phyloP scores from a whole-genome alignment of 179 eudicot genomes.

The Silene noctiflora region DNA sequence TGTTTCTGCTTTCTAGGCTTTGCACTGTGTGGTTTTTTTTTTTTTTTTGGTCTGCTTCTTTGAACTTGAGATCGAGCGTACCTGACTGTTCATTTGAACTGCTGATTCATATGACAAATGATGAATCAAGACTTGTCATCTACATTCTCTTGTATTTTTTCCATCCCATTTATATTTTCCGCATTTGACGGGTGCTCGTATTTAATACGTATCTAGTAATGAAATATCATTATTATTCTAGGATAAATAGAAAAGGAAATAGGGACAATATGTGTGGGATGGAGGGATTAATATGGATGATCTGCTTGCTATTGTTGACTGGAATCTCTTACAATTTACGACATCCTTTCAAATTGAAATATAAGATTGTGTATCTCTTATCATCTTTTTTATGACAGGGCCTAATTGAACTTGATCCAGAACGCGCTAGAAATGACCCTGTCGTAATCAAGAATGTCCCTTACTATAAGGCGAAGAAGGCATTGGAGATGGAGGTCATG shows the following conservation, averaged over 20 bases:
- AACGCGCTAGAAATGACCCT: slow-evolving; percentile 79
- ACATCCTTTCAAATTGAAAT: too few species aligned
- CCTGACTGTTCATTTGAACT: background rate
- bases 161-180: too few species aligned
- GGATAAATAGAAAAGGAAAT: too few species aligned
- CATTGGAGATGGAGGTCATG: slow-evolving; percentile 78
- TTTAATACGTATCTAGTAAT: too few species aligned
- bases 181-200: too few species aligned
- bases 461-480: slow-evolving; percentile 68
- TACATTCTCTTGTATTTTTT: too few species aligned
- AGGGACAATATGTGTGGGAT: too few species aligned
- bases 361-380: slow-evolving; percentile 5
- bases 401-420: slow-evolving; percentile 70
- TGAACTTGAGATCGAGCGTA: background rate
- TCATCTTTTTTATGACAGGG: slow-evolving; percentile 51
- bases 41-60: slow-evolving; percentile 9
- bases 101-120: background rate
- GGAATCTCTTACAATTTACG: too few species aligned
- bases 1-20: background rate
- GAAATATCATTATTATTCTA: too few species aligned
- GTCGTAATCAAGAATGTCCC: slow-evolving; percentile 74
- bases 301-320: background rate
- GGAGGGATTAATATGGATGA: background rate
- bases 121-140: background rate
- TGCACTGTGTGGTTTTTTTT: background rate